A percentile compares a stretch with the other conserved stretches of the same genome.
Conservation (phyloP, 2,329 filamentous ascomycete genomes). For the Thielaviopsis punctulata region DNA sequence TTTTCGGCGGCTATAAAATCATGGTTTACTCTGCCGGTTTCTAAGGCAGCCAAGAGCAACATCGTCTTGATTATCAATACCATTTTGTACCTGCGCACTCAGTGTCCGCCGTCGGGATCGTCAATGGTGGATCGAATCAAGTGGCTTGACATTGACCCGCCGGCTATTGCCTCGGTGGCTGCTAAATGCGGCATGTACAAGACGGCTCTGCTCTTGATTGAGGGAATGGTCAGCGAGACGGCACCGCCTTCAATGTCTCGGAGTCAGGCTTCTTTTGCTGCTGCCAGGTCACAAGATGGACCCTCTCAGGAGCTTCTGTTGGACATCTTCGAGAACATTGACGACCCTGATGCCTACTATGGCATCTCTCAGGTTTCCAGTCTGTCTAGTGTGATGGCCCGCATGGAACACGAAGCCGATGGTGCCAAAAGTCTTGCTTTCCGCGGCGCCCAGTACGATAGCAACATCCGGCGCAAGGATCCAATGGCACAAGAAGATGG, state of each 20-base stretch:
- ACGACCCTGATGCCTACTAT: slow-evolving; percentile 93
- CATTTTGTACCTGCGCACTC: slow-evolving; percentile 76
- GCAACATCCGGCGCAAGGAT: slow-evolving; percentile 50
- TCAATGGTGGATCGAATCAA: slow-evolving; percentile 62
- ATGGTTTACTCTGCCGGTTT: slow-evolving; percentile 54
- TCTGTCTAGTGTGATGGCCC: slow-evolving; percentile 58
- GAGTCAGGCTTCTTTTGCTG: slow-evolving; percentile 50
- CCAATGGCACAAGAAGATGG: slow-evolving; percentile 40
- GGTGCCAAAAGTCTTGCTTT: slow-evolving; percentile 79
- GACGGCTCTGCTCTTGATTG: slow-evolving; percentile 67
- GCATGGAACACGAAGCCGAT: slow-evolving; percentile 78
- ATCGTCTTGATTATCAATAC: slow-evolving; percentile 67
- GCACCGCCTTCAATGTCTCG: slow-evolving; percentile 26
- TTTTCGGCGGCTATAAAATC: slow-evolving; percentile 48
- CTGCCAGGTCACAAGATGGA: slow-evolving; percentile 23
- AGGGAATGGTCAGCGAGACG: slow-evolving; percentile 31
- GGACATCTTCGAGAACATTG: slow-evolving; percentile 75
- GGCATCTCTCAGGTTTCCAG: slow-evolving; percentile 67
- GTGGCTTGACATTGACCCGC: slow-evolving; percentile 76
- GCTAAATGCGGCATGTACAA: slow-evolving; percentile 70
- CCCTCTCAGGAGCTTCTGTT: slow-evolving; percentile 43
- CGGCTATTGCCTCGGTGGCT: slow-evolving; percentile 53
- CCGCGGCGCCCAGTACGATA: slow-evolving; percentile 79
- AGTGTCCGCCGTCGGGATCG: slow-evolving; percentile 53
- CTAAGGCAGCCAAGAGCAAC: slow-evolving; percentile 63